Percentiles rank a stretch among this genome's conserved stretches.
Conservation (phyloP, 257 asterid species). For the Echites panduratus region DNA sequence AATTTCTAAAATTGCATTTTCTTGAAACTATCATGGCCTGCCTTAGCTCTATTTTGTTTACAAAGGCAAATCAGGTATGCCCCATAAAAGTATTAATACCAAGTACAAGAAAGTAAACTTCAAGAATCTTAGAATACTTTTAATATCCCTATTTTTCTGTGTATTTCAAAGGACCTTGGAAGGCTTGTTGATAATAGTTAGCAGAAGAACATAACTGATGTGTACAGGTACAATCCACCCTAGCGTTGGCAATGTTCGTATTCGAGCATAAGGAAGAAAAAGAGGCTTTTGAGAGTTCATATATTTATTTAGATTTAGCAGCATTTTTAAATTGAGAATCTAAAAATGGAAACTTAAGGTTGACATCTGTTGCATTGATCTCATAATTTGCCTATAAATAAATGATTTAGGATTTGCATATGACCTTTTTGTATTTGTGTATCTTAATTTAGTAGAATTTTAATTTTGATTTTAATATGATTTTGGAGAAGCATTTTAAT, state of each 20-base stretch:
- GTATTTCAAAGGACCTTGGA: slow-evolving; percentile 67
- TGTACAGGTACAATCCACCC: slow-evolving; percentile 61
- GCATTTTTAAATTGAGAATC: too few relatives aligned
- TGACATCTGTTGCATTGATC: too few relatives aligned
- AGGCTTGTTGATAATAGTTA: slow-evolving; percentile 52
- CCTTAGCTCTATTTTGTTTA: slow-evolving; percentile 31
- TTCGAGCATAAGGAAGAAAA: too few relatives aligned
- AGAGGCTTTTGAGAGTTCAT: not conserved
- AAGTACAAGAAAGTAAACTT: not conserved
- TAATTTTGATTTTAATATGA: too few relatives aligned
- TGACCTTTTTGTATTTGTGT: too few relatives aligned
- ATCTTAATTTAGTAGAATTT: too few relatives aligned
- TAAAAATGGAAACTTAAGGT: too few relatives aligned
- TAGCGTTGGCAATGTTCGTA: slow-evolving; percentile 31
- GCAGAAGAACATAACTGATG: slow-evolving; percentile 70
- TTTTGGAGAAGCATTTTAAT: too few relatives aligned
- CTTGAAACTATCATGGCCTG: not conserved
- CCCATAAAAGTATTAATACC: not conserved
- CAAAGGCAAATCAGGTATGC: slow-evolving; percentile 60
- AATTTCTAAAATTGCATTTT: not conserved
- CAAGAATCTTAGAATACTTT: not conserved
- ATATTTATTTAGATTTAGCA: not conserved
- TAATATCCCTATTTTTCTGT: not conserved
- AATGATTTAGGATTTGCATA: too few relatives aligned
- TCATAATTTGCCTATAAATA: too few relatives aligned